A percentile compares a stretch with the other conserved stretches of the same genome.
Evolutionary conservation across 257 asterid species (phyloP).

Genomic region (Rhazya stricta): DNA sequence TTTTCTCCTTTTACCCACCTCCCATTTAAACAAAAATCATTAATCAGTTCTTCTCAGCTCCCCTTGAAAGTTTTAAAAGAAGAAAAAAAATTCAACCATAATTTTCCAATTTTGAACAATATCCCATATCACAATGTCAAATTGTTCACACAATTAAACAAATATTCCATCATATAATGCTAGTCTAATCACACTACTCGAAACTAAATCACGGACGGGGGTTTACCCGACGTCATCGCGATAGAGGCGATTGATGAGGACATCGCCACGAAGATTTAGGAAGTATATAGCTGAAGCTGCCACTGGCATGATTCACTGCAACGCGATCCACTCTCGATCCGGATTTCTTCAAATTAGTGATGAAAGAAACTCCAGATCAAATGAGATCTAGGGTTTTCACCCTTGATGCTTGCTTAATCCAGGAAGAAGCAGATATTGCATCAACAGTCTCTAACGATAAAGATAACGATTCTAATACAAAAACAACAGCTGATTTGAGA

Average conservation of each 20-base stretch:
- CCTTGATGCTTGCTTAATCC: not conserved
- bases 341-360: conserved; percentile 3
- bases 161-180: not conserved
- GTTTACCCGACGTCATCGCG: conserved; percentile 97
- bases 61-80: not conserved
- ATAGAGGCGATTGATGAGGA: conserved; percentile 96
- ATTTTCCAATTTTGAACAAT: not conserved
- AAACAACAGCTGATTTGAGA: not conserved
- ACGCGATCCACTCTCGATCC: conserved; percentile 17
- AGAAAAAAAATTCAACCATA: not conserved
- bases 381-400: conserved; percentile 6
- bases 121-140: not conserved
- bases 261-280: conserved; percentile 97
- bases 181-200: not conserved
- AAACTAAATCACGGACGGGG: not conserved
- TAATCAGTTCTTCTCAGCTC: not conserved
- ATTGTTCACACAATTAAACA: not conserved
- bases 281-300: conserved; percentile 98
- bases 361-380: not conserved
- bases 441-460: not conserved
- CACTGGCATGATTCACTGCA: conserved; percentile 66
- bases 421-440: not conserved
- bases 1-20: not conserved
- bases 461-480: not conserved
- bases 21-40: not conserved